Percentiles rank a stretch among this genome's conserved stretches.
phyloP scores from a whole-genome alignment of 129 eudicot genomes.

The Helichrysum umbraculigerum region DNA sequence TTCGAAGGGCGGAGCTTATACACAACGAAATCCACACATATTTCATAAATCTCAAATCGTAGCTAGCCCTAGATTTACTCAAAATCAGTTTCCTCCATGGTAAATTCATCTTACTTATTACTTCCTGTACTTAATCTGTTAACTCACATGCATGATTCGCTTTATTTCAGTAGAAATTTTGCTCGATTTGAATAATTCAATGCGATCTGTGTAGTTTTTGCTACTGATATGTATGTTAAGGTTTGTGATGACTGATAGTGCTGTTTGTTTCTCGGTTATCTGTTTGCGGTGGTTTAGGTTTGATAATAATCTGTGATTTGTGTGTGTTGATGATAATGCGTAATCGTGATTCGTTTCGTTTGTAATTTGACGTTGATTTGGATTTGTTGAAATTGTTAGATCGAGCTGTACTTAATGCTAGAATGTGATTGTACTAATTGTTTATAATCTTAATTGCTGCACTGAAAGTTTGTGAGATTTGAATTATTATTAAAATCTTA shows the following conservation, averaged over 20 bases:
- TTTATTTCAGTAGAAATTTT: neutral
- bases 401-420: neutral
- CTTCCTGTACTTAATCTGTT: neutral
- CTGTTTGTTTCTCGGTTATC: neutral
- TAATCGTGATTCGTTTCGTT: neutral
- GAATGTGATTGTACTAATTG: neutral
- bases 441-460: neutral
- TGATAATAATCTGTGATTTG: conserved; percentile 6
- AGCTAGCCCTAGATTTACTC: conserved; percentile 18
- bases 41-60: neutral
- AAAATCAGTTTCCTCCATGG: conserved; percentile 3
- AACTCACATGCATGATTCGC: conserved; percentile 1
- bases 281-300: conserved; percentile 15
- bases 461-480: neutral
- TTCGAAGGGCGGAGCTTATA: neutral
- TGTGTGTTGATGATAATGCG: conserved; percentile 10
- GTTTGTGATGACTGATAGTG: neutral
- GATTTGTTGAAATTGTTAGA: neutral
- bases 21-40: neutral
- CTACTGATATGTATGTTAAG: neutral
- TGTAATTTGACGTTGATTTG: no score
- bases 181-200: neutral
- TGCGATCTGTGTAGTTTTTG: conserved; percentile 9
- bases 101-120: conserved; percentile 2
- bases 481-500: no score